Base-by-base conservation (phyloP, 1,139 yeast species). In the Saccharomycopsis hybrid region DNA sequence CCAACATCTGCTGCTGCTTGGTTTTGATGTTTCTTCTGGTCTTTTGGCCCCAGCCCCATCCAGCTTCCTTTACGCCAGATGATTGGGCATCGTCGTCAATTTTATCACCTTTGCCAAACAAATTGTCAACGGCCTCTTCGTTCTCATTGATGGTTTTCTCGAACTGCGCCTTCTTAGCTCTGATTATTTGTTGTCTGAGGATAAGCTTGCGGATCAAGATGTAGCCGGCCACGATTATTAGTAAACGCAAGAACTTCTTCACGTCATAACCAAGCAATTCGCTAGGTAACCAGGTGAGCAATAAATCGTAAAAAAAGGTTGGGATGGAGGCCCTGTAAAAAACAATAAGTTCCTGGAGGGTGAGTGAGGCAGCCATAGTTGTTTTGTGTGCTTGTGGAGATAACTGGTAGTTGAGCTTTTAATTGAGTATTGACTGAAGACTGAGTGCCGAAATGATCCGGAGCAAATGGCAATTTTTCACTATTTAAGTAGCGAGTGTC, bases 11-110 rank as follows among this genome's bases (percentile, higher is more conserved):
- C 9, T 41, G n/a, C 37, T 47, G 51, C 40, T 50, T 50, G n/a
- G 31, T 31, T 29, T 50, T 37, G 24, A 50, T 29, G 27, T 50
- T 52, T 24, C 32, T 47, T 50, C 51, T 52, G 32, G 55, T 44
- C 42, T 50, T 48, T 32, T 52, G 55, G 24, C 55, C 55, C 55
- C 55, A 52, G 8, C 55, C 55, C 50, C 53, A 52, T 5, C 48
- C 37, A 30, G 54, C 49, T 43, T 52, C 55, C 27, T 44, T 37
- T 8, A 48, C 24, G 7, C 28, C 48, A 18, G 42, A 13, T 18
- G 30, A 13, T 7, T n/a, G 28, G 11, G 32, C 47, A 7, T 37
- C 41, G 3, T 42, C 45, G 31, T 42, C 53, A n/a, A n/a, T n/a
- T 8, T 18, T 40, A 9, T 42, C 47, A 13, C 35, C 43, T 24